Evolutionary conservation across 108 stramenopile genomes (phyloP).

Genomic region (Epithemia pelagica): DNA sequence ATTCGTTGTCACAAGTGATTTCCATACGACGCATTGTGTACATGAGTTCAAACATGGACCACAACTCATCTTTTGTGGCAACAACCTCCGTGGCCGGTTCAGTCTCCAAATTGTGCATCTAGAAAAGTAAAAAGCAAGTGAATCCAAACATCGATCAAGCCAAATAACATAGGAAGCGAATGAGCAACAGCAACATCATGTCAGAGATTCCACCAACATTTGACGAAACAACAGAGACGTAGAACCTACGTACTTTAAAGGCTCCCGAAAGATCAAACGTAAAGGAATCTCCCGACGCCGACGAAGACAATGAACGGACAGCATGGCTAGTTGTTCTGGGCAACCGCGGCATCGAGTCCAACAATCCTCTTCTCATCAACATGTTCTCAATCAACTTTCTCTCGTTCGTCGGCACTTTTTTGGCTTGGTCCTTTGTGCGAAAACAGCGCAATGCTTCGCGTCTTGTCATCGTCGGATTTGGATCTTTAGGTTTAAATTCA

Average conservation of each 20-base stretch:
- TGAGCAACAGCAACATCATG: no score
- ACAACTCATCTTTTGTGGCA: conserved; percentile 89
- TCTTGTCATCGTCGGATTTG: no score
- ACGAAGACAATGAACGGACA: no score
- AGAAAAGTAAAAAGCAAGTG: no score
- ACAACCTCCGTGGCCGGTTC: conserved; percentile 54
- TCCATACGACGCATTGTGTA: conserved; percentile 99
- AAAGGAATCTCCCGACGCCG: neutral
- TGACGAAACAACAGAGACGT: no score
- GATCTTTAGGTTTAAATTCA: no score
- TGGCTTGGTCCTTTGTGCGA: no score
- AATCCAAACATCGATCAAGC: no score
- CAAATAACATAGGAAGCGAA: no score
- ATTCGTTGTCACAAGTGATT: conserved; percentile 99
- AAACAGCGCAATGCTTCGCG: no score
- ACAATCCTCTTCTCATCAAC: neutral
- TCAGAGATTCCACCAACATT: no score
- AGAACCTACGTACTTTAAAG: conserved; percentile 50
- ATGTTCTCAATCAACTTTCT: neutral
- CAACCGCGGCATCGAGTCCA: neutral
- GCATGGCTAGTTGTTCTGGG: neutral
- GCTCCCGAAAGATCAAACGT: conserved; percentile 76
- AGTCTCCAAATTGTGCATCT: conserved; percentile 76
- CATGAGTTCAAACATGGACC: conserved; percentile 92
- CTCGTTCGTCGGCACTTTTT: no score